A percentile compares a stretch with the other conserved stretches of the same genome.
phyloP scores from a whole-genome alignment of 176 grass and related monocot species.

The Juncus inflexus region DNA sequence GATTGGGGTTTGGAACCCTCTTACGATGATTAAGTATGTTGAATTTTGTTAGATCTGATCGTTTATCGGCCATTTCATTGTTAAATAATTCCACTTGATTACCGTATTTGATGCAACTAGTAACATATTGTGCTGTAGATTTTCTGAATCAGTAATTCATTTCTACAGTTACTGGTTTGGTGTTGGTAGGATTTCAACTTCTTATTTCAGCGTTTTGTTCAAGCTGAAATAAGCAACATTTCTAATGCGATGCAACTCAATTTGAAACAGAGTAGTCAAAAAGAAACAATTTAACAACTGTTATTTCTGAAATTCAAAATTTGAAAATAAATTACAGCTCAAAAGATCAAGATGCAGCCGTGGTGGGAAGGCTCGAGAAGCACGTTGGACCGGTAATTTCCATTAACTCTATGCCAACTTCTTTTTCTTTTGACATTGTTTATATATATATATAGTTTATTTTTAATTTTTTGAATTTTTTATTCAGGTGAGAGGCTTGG shows the following conservation, averaged over 20 bases:
- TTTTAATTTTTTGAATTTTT: constrained; percentile 13
- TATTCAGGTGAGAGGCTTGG: constrained; percentile 78
- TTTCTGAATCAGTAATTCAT: not conserved
- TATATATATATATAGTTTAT: constrained; percentile 11
- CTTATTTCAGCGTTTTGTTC: too few relatives aligned
- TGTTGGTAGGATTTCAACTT: too few relatives aligned
- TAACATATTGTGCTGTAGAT: too few relatives aligned
- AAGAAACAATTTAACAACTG: too few relatives aligned
- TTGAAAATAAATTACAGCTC: constrained; percentile 35
- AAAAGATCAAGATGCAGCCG: constrained; percentile 51
- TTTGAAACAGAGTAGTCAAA: too few relatives aligned
- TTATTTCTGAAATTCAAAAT: too few relatives aligned
- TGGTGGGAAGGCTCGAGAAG: constrained; percentile 83
- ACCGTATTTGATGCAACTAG: too few relatives aligned
- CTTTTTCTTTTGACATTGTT: constrained; percentile 4
- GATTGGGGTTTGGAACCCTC: constrained; percentile 87
- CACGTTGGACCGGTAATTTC: constrained; percentile 79
- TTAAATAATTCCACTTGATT: too few relatives aligned
- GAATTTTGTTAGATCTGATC: not conserved
- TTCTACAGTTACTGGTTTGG: not conserved
- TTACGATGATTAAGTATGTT: constrained; percentile 68
- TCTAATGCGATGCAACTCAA: too few relatives aligned
- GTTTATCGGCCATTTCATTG: not conserved
- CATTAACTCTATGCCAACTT: not conserved
- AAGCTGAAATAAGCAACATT: too few relatives aligned